phyloP scores from a whole-genome alignment of 352 stramenopile species.

The Blastocystis sp. region DNA sequence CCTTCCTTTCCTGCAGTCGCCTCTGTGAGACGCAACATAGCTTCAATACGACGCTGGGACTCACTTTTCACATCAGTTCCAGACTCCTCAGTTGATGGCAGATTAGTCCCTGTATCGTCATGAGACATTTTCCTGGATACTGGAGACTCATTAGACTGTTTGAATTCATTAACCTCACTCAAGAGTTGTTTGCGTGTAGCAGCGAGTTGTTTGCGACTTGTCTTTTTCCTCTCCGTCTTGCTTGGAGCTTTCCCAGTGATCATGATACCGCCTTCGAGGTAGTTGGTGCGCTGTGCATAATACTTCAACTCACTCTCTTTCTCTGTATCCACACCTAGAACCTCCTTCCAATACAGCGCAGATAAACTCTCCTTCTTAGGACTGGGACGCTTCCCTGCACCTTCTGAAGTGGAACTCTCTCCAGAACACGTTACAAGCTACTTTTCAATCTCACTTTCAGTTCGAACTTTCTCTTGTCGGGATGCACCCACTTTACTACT shows the following conservation, averaged over 20 bases:
- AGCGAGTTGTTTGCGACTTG: background rate
- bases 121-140: background rate
- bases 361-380: background rate
- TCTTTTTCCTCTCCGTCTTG: conserved; percentile 28
- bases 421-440: background rate
- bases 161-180: background rate
- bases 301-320: background rate
- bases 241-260: conserved; percentile 26
- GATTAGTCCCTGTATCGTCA: background rate
- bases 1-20: background rate
- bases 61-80: background rate
- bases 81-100: background rate
- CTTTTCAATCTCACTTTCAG: too few species aligned
- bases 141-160: too few species aligned
- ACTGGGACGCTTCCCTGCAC: background rate
- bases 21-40: background rate
- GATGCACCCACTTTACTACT: background rate
- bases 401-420: background rate
- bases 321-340: background rate
- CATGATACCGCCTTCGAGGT: conserved; percentile 23
- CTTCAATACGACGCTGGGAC: background rate
- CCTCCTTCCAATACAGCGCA: background rate
- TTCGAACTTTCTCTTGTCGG: too few species aligned
- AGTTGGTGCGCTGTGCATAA: conserved; percentile 13
- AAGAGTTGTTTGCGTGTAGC: background rate